Evolutionary conservation across 495 filamentous ascomycete species (phyloP).

Genomic region (Xanthoparmelia taractica): DNA sequence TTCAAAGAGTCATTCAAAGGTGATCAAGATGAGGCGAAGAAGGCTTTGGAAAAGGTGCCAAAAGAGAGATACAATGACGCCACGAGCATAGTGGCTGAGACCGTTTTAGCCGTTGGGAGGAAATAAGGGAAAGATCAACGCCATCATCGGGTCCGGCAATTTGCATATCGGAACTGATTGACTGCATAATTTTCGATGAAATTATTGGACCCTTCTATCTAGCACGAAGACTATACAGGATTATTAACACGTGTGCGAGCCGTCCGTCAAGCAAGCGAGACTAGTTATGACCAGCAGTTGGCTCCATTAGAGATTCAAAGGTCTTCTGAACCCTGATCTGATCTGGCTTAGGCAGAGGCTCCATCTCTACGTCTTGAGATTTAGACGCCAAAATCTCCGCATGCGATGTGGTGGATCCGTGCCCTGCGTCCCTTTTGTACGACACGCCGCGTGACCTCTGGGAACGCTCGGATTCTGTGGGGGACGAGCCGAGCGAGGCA

Average conservation of each 20-base stretch:
- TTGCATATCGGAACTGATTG: no score
- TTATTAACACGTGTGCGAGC: no score
- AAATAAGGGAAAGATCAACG: neutral
- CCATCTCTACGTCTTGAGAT: neutral
- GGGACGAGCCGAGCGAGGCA: constrained; percentile 1
- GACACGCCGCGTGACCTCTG: neutral
- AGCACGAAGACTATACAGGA: no score
- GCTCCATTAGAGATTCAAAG: neutral
- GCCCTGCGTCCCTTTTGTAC: neutral
- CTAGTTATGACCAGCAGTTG: neutral
- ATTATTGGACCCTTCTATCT: no score
- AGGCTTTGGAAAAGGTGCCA: neutral
- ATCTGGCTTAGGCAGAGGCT: neutral
- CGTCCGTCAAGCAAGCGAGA: neutral
- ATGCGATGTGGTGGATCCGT: neutral
- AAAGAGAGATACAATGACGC: neutral
- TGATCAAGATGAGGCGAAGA: neutral
- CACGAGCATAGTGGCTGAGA: neutral
- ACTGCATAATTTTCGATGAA: no score
- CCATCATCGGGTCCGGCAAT: neutral
- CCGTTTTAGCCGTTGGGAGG: neutral
- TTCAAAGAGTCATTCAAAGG: neutral
- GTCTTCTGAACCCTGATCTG: neutral
- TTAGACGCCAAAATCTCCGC: neutral
- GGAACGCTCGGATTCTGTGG: neutral